Percentiles rank a stretch among this genome's conserved stretches.
Evolutionary conservation across 2,329 filamentous ascomycete genomes (phyloP).

Genomic region (Cryphonectria radicalis): DNA sequence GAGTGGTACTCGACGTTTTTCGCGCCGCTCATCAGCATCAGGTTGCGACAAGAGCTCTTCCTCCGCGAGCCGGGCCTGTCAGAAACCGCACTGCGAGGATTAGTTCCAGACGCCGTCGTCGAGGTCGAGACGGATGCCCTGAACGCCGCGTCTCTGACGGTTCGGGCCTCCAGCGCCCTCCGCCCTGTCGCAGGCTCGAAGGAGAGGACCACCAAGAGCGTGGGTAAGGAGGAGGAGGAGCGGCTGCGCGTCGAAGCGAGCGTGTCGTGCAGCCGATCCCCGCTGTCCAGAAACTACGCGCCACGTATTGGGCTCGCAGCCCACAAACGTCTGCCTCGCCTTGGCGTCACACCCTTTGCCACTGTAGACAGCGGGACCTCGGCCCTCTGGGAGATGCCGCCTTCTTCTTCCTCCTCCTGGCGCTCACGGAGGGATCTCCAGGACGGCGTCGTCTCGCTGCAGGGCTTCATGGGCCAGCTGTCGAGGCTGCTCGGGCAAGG

Average conservation of each 20-base stretch:
- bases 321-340: conserved; percentile 38
- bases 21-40: conserved; percentile 43
- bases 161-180: conserved; percentile 43
- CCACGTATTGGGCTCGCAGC: conserved; percentile 41
- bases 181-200: conserved; percentile 34
- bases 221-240: conserved; percentile 30
- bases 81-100: conserved; percentile 4
- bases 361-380: conserved; percentile 49
- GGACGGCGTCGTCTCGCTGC: conserved; percentile 22
- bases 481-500: neutral
- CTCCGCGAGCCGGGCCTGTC: conserved; percentile 20
- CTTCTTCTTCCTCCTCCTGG: neutral
- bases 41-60: conserved; percentile 46
- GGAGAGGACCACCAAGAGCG: neutral
- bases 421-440: neutral
- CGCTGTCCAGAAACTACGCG: conserved; percentile 24
- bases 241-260: conserved; percentile 45
- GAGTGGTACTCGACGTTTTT: conserved; percentile 45
- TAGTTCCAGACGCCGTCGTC: conserved; percentile 36
- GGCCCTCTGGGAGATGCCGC: conserved; percentile 10
- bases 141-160: conserved; percentile 43
- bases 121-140: conserved; percentile 46
- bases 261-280: conserved; percentile 34
- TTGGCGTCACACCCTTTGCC: conserved; percentile 42
- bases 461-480: conserved; percentile 24